phyloP scores from a whole-genome alignment of 148 eudicot genomes.

The Selenicereus undatus region DNA sequence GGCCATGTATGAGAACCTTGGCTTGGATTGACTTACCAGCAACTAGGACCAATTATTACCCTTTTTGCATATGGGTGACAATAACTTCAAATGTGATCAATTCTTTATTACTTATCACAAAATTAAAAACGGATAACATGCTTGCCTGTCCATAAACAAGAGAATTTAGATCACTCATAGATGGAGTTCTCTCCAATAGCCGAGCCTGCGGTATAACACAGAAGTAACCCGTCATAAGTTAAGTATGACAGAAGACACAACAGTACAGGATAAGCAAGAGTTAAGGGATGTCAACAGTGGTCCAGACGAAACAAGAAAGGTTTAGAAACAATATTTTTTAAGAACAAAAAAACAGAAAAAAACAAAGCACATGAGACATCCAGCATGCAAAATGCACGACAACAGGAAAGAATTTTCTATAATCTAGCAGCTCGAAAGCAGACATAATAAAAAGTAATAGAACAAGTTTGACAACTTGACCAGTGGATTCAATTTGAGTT shows the following conservation, averaged over 20 bases:
- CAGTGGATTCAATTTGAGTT: too few relatives aligned
- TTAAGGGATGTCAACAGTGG: not conserved
- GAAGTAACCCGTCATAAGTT: not conserved
- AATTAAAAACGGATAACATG: not conserved
- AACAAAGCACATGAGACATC: not conserved
- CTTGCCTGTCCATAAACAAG: conserved; percentile 89
- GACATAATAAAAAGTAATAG: too few relatives aligned
- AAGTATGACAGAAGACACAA: not conserved
- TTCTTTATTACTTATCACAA: not conserved
- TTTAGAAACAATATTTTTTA: too few relatives aligned
- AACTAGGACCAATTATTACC: not conserved
- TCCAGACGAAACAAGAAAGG: not conserved
- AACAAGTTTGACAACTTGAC: too few relatives aligned
- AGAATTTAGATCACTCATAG: conserved; percentile 83
- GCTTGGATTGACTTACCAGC: not conserved
- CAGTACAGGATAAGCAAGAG: not conserved
- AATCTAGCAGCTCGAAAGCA: too few relatives aligned
- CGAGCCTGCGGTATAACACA: conserved; percentile 54
- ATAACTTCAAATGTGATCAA: not conserved
- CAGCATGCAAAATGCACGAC: too few relatives aligned
- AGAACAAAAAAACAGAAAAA: too few relatives aligned
- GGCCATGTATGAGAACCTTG: not conserved
- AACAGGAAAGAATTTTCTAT: too few relatives aligned
- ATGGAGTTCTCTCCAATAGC: conserved; percentile 83
- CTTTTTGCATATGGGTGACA: not conserved